These are phyloP conservation scores for Teunomyces pallodes DNA, from an alignment of 805 yeast species.

Conservation along the genomic window DNA sequence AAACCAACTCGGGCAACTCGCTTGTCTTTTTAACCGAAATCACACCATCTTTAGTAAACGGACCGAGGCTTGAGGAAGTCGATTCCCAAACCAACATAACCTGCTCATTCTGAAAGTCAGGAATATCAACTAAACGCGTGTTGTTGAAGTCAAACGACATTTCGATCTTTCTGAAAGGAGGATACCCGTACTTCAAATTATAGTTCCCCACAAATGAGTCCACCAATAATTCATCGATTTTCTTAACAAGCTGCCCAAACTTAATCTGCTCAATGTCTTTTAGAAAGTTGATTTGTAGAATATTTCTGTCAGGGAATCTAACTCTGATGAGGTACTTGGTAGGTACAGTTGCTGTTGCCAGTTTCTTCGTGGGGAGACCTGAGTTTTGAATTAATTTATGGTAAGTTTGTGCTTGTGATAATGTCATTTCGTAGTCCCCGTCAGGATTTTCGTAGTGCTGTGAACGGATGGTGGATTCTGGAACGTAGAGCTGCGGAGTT, in stretches of 20 bases:
- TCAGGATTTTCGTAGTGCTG: conserved; percentile 39
- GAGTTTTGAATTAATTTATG: conserved; percentile 32
- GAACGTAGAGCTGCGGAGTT: conserved; percentile 20
- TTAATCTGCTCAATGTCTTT: conserved; percentile 21
- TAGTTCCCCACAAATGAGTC: conserved; percentile 29
- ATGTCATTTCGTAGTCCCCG: conserved; percentile 39
- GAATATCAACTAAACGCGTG: conserved; percentile 22
- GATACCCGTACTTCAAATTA: conserved; percentile 32
- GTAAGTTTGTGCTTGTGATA: conserved; percentile 36
- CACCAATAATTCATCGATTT: conserved; percentile 30
- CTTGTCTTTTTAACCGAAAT: conserved; percentile 18
- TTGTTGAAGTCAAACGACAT: conserved; percentile 29
- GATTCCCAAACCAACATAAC: conserved; percentile 37
- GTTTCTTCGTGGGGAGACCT: conserved; percentile 13
- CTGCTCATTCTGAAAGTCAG: conserved; percentile 30
- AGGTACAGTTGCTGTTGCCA: conserved; percentile 17
- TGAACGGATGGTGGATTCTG: conserved; percentile 8
- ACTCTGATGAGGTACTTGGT: conserved; percentile 30
- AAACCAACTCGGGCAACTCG: conserved; percentile 35
- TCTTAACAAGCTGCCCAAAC: conserved; percentile 36
- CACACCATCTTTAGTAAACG: conserved; percentile 21
- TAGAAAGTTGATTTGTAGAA: conserved; percentile 32
- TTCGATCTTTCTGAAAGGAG: conserved; percentile 34
- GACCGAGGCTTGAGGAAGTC: conserved; percentile 15
- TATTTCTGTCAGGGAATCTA: conserved; percentile 38